Conservation (phyloP, 164 flowering plant genomes). For the Stephania yunnanensis region DNA sequence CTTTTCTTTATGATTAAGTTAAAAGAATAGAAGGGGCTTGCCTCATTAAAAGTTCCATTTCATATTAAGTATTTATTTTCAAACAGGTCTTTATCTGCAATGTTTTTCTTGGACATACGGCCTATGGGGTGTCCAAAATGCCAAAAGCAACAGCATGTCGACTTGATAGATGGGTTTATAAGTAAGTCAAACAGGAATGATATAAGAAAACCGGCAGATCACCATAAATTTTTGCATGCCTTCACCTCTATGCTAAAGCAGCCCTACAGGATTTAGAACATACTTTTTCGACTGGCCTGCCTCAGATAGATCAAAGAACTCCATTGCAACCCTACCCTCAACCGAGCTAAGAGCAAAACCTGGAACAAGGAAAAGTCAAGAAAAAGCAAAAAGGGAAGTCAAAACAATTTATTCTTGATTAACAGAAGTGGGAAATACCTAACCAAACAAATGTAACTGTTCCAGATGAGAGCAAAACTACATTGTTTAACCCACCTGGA, state of each 20-base stretch:
- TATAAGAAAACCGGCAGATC: background rate
- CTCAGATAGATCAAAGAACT: slow-evolving; percentile 94
- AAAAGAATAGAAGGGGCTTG: no score
- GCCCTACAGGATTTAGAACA: slow-evolving; percentile 15
- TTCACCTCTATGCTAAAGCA: background rate
- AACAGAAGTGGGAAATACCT: background rate
- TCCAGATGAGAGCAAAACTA: background rate
- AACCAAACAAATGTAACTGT: background rate
- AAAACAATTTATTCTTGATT: background rate
- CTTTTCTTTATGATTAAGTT: no score
- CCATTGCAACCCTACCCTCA: slow-evolving; percentile 83
- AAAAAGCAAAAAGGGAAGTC: background rate
- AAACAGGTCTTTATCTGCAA: no score
- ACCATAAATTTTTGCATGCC: background rate
- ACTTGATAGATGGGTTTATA: no score
- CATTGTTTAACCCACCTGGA: background rate
- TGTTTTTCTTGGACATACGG: no score
- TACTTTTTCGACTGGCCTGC: slow-evolving; percentile 90
- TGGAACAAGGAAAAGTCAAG: slow-evolving; percentile 22
- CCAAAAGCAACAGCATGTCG: no score
- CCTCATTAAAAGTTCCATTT: no score
- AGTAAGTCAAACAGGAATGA: no score
- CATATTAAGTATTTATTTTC: no score
- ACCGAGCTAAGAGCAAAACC: slow-evolving; percentile 99
- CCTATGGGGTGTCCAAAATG: no score